phyloP scores from a whole-genome alignment of 495 filamentous ascomycete species.

The Tuber indicum region DNA sequence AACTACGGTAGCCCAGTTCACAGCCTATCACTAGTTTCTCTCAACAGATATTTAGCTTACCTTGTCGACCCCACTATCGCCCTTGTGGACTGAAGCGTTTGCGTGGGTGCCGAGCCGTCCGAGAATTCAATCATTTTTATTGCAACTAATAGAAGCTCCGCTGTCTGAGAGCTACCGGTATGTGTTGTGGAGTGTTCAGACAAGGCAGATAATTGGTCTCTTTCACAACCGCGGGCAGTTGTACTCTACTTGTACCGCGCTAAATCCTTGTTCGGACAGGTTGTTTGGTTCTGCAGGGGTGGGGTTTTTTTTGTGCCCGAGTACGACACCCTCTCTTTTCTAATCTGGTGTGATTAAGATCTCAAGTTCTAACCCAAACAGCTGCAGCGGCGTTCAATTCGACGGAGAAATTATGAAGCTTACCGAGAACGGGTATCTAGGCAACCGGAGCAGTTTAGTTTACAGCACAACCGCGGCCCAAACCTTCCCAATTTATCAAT shows the following conservation, averaged over 20 bases:
- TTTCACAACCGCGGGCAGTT: neutral
- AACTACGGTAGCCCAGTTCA: neutral
- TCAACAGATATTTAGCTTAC: neutral
- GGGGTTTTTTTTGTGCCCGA: neutral
- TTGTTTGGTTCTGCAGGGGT: neutral
- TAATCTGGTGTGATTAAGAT: neutral
- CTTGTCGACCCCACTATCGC: neutral
- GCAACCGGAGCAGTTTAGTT: neutral
- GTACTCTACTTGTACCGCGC: neutral
- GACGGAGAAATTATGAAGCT: neutral
- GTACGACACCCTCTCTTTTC: neutral
- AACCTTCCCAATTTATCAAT: neutral
- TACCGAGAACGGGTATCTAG: neutral
- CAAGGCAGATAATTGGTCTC: neutral
- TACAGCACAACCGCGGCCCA: neutral
- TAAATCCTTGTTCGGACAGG: neutral
- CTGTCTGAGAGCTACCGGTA: neutral
- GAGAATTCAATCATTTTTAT: neutral
- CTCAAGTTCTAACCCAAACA: neutral
- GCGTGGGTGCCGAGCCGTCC: neutral
- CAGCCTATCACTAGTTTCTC: neutral
- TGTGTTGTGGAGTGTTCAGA: neutral
- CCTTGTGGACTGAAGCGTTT: neutral
- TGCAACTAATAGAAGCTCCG: too few relatives aligned
- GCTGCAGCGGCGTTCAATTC: neutral